Base-by-base conservation (phyloP, 371 early-diverging fungal genomes). In the Coemansia sp. region DNA sequence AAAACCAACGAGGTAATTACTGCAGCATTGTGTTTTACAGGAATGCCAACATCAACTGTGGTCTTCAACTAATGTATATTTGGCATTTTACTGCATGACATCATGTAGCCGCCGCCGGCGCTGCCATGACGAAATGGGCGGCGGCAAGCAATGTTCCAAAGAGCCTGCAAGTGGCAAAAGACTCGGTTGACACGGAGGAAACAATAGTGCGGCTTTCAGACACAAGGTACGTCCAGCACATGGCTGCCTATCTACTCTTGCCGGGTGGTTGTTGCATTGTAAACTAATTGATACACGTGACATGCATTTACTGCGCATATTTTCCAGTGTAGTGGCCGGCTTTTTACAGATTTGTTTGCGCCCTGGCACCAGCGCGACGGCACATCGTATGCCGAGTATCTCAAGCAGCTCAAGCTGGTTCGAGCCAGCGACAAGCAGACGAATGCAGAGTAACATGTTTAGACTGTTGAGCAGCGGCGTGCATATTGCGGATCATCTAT, bases 301-400 rank as follows among this genome's bases (percentile, higher is more conserved):
- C 5, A 21, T 11, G 18, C 8, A n/a, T 39, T 33, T 23, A 16
- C 58, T 56, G 56, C 28, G 18, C 33, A 54, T 16, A 16, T 5
- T 26, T 16, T 11, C 8, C 28, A 14, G 9, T 67, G 64, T 72
- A 74, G 75, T 66, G 75, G 75, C 39, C 39, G 63, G 20, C 59
- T 74, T 20, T 74, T 74, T 47, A 71, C 72, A 3, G 75, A 74
- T 7, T 40, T 62, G 40, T 74, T 74, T 63, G 75, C 75, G 44
- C 67, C 75, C 54, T 74, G 75, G 75, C 40, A 74, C 51, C 61
- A 56, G 33, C 72, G 72, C 40, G 70, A 71, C 28, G 75, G 75
- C 18, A 48, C 65, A 23, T 39, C 59, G 21, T 59, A 74, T 11
- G 71, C 75, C 3, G 71, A 74, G 39, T 74, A 71, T 26, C 56